phyloP scores from a whole-genome alignment of 192 early-diverging fungal genomes.

The Gonapodya prolifera region DNA sequence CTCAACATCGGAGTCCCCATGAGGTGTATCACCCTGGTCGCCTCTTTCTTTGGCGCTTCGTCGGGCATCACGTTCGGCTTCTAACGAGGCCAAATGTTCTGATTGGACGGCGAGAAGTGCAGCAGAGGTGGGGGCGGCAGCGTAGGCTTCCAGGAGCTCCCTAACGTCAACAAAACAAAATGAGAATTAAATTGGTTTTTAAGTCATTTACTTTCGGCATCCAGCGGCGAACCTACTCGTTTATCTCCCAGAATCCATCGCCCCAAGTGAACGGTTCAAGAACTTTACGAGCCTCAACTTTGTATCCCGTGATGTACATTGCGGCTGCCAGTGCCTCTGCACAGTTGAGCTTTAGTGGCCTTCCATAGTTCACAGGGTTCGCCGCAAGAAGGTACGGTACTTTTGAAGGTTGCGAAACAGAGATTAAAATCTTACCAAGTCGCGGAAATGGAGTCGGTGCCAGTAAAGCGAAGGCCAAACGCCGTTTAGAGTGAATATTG shows the following conservation, averaged over 20 bases:
- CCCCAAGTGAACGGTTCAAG: constrained; percentile 92
- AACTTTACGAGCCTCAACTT: constrained; percentile 57
- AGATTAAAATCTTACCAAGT: background rate
- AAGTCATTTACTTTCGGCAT: background rate
- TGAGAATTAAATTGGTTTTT: background rate
- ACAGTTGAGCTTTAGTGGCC: constrained; percentile 91
- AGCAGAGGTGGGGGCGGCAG: background rate
- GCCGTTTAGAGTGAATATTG: too few species aligned
- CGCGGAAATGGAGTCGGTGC: background rate
- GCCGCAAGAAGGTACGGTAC: constrained; percentile 91
- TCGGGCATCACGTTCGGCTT: constrained; percentile 43
- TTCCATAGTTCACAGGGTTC: constrained; percentile 96
- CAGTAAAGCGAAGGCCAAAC: background rate
- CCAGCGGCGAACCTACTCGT: constrained; percentile 36
- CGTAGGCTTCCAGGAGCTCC: background rate
- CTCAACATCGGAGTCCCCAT: background rate
- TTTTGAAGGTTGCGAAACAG: constrained; percentile 12
- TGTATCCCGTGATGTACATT: constrained; percentile 75
- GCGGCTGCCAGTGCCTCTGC: constrained; percentile 92
- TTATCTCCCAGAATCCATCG: constrained; percentile 80
- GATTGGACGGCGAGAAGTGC: background rate
- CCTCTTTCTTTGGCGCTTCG: constrained; percentile 21
- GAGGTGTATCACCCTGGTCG: constrained; percentile 9
- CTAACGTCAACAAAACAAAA: background rate
- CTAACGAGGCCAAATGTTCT: constrained; percentile 24